These are phyloP conservation scores for Kingdonia uniflora DNA, from an alignment of 164 flowering plant species.

Conservation along the genomic window DNA sequence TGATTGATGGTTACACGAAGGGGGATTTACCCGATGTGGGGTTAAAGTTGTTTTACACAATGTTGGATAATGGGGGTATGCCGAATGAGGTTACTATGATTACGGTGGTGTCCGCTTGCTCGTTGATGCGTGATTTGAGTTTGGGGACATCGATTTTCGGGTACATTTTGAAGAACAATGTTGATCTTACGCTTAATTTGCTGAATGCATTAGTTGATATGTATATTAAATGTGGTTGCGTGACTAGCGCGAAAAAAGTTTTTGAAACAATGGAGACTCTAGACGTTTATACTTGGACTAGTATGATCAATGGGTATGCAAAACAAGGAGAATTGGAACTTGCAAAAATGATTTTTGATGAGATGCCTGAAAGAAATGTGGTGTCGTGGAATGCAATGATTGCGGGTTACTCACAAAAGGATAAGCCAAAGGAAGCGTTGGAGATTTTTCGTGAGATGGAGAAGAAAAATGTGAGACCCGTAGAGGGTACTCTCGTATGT, in stretches of 20 bases:
- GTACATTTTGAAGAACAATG: slow-evolving; percentile 20
- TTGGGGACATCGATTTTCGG: slow-evolving; percentile 33
- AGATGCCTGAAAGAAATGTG: slow-evolving; percentile 54
- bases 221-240: slow-evolving; percentile 60
- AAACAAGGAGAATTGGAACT: slow-evolving; percentile 37
- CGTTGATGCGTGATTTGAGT: slow-evolving; percentile 30
- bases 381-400: slow-evolving; percentile 73
- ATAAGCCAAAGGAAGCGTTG: slow-evolving; percentile 43
- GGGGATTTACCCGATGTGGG: slow-evolving; percentile 27
- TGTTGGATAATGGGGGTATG: slow-evolving; percentile 26
- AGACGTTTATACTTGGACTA: slow-evolving; percentile 72
- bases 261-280: slow-evolving; percentile 39
- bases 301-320: slow-evolving; percentile 62
- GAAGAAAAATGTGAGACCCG: slow-evolving; percentile 25
- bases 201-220: slow-evolving; percentile 57
- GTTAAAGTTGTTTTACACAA: slow-evolving; percentile 29
- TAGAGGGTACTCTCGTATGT: slow-evolving; percentile 50
- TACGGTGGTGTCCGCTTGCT: slow-evolving; percentile 52
- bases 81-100: slow-evolving; percentile 73
- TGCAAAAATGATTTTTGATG: slow-evolving; percentile 41
- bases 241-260: slow-evolving; percentile 35
- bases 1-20: slow-evolving; percentile 44
- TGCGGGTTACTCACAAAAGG: slow-evolving; percentile 59
- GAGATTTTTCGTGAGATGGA: slow-evolving; percentile 49
- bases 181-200: slow-evolving; percentile 30